Evolutionary conservation across 495 filamentous ascomycete species (phyloP).

Genomic region (Penicillium cinerascens): DNA sequence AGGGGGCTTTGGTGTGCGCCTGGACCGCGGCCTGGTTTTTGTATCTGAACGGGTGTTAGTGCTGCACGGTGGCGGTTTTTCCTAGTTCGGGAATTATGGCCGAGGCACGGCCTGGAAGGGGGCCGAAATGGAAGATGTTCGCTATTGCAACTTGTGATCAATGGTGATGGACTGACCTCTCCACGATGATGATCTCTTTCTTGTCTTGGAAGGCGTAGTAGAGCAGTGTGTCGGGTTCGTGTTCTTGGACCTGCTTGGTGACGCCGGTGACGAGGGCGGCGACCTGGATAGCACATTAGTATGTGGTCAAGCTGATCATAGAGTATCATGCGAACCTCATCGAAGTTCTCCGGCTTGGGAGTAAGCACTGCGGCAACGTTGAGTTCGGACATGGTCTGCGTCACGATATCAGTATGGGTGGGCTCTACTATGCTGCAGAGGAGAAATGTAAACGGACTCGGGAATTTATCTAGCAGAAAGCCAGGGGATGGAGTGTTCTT

Average conservation of each 20-base stretch:
- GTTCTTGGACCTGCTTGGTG: conserved; percentile 25
- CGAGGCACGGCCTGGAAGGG: conserved; percentile 11
- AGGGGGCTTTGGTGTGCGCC: conserved; percentile 23
- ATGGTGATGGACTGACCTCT: conserved; percentile 27
- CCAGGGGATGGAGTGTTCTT: background rate
- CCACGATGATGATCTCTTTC: conserved; percentile 32
- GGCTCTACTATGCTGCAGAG: background rate
- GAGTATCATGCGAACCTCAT: conserved; percentile 18
- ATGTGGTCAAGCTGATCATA: background rate
- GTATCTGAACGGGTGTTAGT: conserved; percentile 20
- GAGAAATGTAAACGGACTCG: background rate
- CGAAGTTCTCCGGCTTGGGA: conserved; percentile 32
- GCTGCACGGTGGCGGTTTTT: background rate
- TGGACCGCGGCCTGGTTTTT: conserved; percentile 28
- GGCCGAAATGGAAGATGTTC: background rate
- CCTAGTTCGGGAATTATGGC: background rate
- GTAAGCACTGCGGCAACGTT: conserved; percentile 29
- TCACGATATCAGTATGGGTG: background rate
- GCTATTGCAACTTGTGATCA: background rate
- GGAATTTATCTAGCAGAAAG: background rate
- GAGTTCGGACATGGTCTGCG: conserved; percentile 24
- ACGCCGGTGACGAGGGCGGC: conserved; percentile 21
- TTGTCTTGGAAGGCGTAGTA: conserved; percentile 30
- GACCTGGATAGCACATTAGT: conserved; percentile 15
- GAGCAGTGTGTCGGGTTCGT: conserved; percentile 33